phyloP scores from a whole-genome alignment of 176 grass and related monocot genomes.

The Triticum monococcum region DNA sequence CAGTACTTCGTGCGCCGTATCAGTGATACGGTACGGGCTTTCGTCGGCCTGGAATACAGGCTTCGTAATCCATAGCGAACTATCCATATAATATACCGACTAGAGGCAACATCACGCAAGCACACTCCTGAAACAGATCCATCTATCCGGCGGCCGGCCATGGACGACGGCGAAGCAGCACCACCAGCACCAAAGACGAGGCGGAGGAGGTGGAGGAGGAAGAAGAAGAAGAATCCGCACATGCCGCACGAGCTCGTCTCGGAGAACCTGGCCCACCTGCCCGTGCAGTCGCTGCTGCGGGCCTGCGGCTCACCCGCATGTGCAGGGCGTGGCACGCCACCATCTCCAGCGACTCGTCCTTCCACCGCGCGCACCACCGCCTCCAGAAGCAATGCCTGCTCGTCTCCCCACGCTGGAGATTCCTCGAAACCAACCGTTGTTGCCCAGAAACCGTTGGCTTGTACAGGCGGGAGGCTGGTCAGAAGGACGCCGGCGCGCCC shows the following conservation, averaged over 20 bases:
- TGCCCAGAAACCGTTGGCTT: not conserved
- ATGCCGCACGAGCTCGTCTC: not conserved
- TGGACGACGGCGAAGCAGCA: too few species aligned
- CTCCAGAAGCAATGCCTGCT: not conserved
- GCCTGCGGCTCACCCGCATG: not conserved
- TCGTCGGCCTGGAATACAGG: too few species aligned
- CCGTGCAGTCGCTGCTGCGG: not conserved
- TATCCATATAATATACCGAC: too few species aligned
- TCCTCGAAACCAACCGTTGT: too few species aligned
- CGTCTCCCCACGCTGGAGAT: not conserved
- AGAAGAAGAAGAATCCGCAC: not conserved
- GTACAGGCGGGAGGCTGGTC: not conserved
- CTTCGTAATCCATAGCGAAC: too few species aligned
- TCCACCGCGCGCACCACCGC: not conserved
- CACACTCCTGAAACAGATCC: too few species aligned
- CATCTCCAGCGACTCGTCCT: not conserved
- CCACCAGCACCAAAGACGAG: not conserved
- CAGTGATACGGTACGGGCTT: too few species aligned
- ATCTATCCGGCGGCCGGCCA: too few species aligned
- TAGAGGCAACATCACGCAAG: too few species aligned
- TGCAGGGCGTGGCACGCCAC: not conserved
- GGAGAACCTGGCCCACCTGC: not conserved
- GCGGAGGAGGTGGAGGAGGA: not conserved
- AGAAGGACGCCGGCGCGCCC: too few species aligned
- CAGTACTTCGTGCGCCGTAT: too few species aligned